phyloP scores from a whole-genome alignment of 768 basidiomycete species.

The Sutorius australiensis region DNA sequence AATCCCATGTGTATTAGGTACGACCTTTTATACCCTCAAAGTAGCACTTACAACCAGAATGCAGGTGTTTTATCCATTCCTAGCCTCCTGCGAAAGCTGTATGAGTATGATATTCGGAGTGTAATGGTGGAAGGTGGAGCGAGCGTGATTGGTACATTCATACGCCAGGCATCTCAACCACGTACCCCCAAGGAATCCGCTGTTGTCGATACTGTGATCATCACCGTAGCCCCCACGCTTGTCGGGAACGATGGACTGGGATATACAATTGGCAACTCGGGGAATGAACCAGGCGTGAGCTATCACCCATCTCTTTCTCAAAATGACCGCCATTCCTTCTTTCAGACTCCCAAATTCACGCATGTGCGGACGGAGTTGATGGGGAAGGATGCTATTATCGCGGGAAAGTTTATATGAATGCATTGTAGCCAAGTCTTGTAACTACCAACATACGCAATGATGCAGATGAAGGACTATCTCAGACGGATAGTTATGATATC shows the following conservation, averaged over 20 bases:
- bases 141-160: constrained; percentile 61
- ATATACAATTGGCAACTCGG: constrained; percentile 35
- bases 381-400: constrained; percentile 34
- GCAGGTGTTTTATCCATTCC: constrained; percentile 43
- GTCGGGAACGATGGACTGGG: constrained; percentile 72
- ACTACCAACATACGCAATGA: not conserved
- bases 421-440: not conserved
- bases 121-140: constrained; percentile 98
- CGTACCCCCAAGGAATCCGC: constrained; percentile 9
- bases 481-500: constrained; percentile 3
- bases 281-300: constrained; percentile 18
- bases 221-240: constrained; percentile 84
- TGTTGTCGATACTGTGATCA: constrained; percentile 67
- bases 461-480: not conserved
- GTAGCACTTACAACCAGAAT: not conserved
- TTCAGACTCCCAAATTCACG: constrained; percentile 24
- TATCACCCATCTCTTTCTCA: not conserved
- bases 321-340: not conserved
- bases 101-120: constrained; percentile 55
- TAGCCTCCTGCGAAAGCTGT: constrained; percentile 49
- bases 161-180: constrained; percentile 10
- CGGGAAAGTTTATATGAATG: constrained; percentile 21
- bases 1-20: constrained; percentile 42
- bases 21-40: not conserved
- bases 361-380: constrained; percentile 29